These are phyloP conservation scores for Tulasnella sp. DNA, from an alignment of 768 basidiomycete genomes.

Conservation along the genomic window DNA sequence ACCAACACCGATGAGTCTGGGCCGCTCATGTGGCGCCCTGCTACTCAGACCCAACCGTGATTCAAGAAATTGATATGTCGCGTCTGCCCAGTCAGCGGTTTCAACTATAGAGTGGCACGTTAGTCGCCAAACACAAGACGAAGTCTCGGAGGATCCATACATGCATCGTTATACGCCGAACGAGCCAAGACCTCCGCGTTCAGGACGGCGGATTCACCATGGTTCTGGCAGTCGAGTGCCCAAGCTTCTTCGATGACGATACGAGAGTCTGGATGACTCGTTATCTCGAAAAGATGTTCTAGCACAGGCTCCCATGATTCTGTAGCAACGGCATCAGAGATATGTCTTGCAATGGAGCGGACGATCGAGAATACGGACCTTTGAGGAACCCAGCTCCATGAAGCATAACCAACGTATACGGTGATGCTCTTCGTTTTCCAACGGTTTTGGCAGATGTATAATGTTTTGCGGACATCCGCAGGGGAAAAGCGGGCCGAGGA, in stretches of 20 bases:
- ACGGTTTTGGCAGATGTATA: too few relatives aligned
- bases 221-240: constrained; percentile 2
- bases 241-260: background rate
- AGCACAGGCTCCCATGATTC: constrained; percentile 3
- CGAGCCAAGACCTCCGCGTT: background rate
- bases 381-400: too few relatives aligned
- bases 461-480: too few relatives aligned
- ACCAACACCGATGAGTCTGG: background rate
- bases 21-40: background rate
- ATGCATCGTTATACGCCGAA: background rate
- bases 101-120: background rate
- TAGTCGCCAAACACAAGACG: background rate
- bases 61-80: background rate
- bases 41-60: background rate
- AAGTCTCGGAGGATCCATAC: background rate
- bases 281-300: background rate
- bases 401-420: too few relatives aligned
- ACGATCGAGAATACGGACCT: too few relatives aligned
- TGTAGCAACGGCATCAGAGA: background rate
- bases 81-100: background rate
- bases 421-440: too few relatives aligned
- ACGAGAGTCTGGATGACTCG: background rate
- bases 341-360: too few relatives aligned
- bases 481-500: too few relatives aligned
- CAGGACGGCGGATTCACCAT: background rate